Percentiles rank a stretch among this genome's conserved stretches.
These are phyloP conservation scores for Starmera dryadoides DNA, from an alignment of 805 yeast genomes.

Conservation along the genomic window DNA sequence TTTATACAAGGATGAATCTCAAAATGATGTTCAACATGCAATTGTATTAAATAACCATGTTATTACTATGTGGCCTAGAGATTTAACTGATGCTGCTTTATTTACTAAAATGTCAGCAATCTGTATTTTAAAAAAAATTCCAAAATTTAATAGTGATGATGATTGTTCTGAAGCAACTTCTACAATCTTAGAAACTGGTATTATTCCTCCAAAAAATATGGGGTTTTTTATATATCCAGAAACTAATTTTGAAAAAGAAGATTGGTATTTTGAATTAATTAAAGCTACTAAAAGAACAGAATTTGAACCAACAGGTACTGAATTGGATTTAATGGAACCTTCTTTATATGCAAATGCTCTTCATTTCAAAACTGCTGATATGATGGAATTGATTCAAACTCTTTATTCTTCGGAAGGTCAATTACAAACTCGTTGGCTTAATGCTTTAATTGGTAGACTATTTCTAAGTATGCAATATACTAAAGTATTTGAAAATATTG, in stretches of 20 bases:
- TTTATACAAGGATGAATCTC: conserved; percentile 65
- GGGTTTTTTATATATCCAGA: conserved; percentile 66
- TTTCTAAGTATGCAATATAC: conserved; percentile 76
- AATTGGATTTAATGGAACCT: conserved; percentile 43
- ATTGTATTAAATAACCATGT: conserved; percentile 66
- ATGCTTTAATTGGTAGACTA: conserved; percentile 78
- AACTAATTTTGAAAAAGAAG: conserved; percentile 78
- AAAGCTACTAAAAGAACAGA: conserved; percentile 54
- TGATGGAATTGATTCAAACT: conserved; percentile 66
- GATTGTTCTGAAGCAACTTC: conserved; percentile 11
- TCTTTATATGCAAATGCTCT: conserved; percentile 61
- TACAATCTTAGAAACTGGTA: conserved; percentile 16
- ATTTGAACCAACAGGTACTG: conserved; percentile 9
- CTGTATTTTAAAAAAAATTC: conserved; percentile 50
- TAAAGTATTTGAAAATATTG: conserved; percentile 47
- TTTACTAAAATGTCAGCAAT: conserved; percentile 79
- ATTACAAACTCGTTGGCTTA: conserved; percentile 81
- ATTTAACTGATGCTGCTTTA: conserved; percentile 63
- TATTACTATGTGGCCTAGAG: conserved; percentile 82
- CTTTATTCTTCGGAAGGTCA: conserved; percentile 81
- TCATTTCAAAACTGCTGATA: conserved; percentile 63
- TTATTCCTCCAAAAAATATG: conserved; percentile 23
- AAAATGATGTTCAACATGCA: conserved; percentile 66
- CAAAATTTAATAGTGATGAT: conserved; percentile 14
- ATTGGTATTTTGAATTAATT: conserved; percentile 85